Percentiles rank a stretch among this genome's conserved stretches.
Conservation (phyloP, 139 green algal genomes). For the Chlamydomonas schloesseri region DNA sequence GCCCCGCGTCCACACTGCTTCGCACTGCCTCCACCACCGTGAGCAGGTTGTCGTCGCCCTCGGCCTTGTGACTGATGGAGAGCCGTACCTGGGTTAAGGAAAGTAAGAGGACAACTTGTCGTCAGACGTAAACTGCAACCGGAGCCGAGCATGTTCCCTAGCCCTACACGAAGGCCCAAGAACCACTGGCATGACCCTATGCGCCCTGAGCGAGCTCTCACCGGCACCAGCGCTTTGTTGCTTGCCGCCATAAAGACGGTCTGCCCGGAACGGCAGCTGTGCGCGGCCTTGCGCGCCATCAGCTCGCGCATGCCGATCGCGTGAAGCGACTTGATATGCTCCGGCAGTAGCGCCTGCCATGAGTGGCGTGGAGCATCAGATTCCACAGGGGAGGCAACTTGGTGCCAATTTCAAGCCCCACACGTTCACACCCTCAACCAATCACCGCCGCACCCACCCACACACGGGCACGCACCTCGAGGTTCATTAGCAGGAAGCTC, state of each 20-base stretch:
- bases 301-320: not conserved
- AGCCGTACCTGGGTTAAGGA: slow-evolving; percentile 17
- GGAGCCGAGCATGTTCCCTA: no score
- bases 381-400: no score
- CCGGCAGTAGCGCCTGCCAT: slow-evolving; percentile 1
- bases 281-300: not conserved
- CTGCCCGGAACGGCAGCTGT: slow-evolving; percentile 35
- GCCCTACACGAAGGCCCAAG: no score
- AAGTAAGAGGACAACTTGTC: no score
- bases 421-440: no score
- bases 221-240: slow-evolving; percentile 29
- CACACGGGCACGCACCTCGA: no score
- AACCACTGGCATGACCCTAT: no score
- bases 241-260: slow-evolving; percentile 23
- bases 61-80: slow-evolving; percentile 26
- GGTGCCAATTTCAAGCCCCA: no score
- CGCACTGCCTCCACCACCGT: not conserved
- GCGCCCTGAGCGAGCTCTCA: not conserved
- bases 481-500: no score
- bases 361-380: no score
- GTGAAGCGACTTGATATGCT: not conserved
- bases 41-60: slow-evolving; percentile 1
- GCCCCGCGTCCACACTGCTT: not conserved
- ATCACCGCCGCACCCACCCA: no score
- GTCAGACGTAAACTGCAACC: no score